Evolutionary conservation across 2,329 filamentous ascomycete genomes (phyloP).

Genomic region (Cadophora sp.): DNA sequence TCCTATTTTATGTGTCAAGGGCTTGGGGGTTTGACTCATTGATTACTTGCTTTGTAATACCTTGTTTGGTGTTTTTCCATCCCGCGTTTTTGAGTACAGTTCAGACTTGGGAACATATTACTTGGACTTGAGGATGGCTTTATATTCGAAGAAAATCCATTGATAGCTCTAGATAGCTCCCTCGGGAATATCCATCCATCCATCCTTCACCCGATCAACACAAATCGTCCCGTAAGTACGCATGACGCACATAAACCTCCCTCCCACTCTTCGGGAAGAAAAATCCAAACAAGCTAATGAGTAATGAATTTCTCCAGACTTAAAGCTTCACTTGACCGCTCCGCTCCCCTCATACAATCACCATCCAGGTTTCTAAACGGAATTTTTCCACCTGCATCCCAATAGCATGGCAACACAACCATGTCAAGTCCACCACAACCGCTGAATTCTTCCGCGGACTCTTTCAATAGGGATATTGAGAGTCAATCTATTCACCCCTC

Average conservation of each 20-base stretch:
- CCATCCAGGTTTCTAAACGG: neutral
- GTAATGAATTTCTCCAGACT: constrained; percentile 1
- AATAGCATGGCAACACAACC: neutral
- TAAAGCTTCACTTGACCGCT: neutral
- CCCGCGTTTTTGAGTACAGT: too few relatives aligned
- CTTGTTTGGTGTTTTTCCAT: too few relatives aligned
- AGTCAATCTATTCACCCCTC: neutral
- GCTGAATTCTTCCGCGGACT: constrained; percentile 2
- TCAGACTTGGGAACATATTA: too few relatives aligned
- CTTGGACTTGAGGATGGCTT: neutral
- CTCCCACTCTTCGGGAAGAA: constrained; percentile 2
- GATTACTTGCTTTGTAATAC: neutral
- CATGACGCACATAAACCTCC: neutral
- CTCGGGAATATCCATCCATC: too few relatives aligned
- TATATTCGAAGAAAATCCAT: too few relatives aligned
- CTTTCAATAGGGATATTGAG: neutral
- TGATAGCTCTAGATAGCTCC: too few relatives aligned
- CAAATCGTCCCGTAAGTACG: constrained; percentile 1
- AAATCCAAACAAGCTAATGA: neutral
- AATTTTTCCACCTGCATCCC: neutral
- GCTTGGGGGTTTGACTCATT: neutral
- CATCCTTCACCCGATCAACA: neutral
- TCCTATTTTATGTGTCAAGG: constrained; percentile 3
- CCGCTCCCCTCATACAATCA: neutral
- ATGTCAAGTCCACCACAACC: neutral